Conservation (phyloP, 2,329 filamentous ascomycete species). For the Fusarium domesticum region DNA sequence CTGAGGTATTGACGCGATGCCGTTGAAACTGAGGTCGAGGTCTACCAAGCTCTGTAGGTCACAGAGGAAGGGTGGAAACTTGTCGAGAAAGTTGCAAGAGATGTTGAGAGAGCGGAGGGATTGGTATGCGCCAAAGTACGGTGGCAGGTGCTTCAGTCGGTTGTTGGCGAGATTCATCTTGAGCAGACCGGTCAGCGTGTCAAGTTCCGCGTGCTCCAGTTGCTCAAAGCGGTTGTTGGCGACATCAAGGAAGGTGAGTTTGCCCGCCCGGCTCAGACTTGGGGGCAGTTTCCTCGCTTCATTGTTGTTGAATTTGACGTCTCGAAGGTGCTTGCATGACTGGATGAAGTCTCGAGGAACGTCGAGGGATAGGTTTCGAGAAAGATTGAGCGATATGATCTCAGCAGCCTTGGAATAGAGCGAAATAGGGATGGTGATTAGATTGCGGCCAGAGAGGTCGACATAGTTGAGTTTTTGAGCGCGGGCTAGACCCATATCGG, state of each 20-base stretch:
- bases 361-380: conserved; percentile 85
- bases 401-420: conserved; percentile 89
- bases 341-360: conserved; percentile 96
- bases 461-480: conserved; percentile 92
- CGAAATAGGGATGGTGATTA: conserved; percentile 91
- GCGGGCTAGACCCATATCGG: conserved; percentile 78
- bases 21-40: conserved; percentile 95
- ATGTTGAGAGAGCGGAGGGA: conserved; percentile 81
- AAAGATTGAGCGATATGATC: conserved; percentile 92
- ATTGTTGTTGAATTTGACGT: conserved; percentile 95
- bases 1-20: conserved; percentile 73
- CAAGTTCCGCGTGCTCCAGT: conserved; percentile 78
- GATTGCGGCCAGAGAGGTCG: conserved; percentile 82
- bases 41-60: conserved; percentile 81
- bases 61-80: conserved; percentile 83
- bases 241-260: conserved; percentile 84
- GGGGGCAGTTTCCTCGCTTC: conserved; percentile 82
- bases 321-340: conserved; percentile 82
- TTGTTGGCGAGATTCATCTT: conserved; percentile 96
- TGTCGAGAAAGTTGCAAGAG: conserved; percentile 86
- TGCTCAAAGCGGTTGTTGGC: conserved; percentile 92
- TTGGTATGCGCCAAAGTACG: conserved; percentile 78
- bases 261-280: conserved; percentile 76
- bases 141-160: conserved; percentile 72
- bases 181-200: conserved; percentile 70